These are phyloP conservation scores for Sapria himalayana DNA, from an alignment of 345 rosid species.

Conservation along the genomic window DNA sequence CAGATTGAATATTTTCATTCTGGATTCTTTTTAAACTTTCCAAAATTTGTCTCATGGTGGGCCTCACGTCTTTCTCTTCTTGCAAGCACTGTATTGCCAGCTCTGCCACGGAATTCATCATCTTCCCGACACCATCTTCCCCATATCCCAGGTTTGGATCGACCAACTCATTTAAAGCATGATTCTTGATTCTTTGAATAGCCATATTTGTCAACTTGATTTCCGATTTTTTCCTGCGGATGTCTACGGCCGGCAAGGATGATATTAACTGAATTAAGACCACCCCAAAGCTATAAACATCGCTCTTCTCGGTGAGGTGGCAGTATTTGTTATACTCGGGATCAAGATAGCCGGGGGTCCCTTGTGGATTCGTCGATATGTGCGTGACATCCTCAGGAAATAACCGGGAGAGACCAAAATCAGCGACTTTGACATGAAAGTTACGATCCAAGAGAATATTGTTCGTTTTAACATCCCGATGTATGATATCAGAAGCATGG, in stretches of 20 bases:
- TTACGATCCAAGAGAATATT: conserved; percentile 46
- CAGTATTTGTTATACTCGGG: conserved; percentile 46
- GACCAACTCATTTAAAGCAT: conserved; percentile 21
- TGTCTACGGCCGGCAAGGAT: conserved; percentile 54
- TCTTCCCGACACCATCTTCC: conserved; percentile 19
- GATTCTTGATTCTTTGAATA: conserved; percentile 24
- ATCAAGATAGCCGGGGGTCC: conserved; percentile 50
- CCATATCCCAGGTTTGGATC: conserved; percentile 29
- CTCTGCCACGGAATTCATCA: conserved; percentile 32
- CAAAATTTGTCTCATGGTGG: conserved; percentile 31
- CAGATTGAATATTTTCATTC: too few species aligned
- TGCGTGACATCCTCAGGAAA: conserved; percentile 35
- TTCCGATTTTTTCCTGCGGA: conserved; percentile 26
- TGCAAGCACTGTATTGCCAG: conserved; percentile 43
- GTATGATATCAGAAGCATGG: conserved; percentile 37
- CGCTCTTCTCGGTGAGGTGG: conserved; percentile 47
- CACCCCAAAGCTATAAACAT: conserved; percentile 63
- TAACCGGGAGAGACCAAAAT: conserved; percentile 45
- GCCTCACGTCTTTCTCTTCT: conserved; percentile 32
- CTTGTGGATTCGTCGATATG: conserved; percentile 54
- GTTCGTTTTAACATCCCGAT: conserved; percentile 42
- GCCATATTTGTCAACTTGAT: conserved; percentile 43
- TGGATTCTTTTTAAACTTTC: conserved; percentile 21
- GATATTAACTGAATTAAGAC: conserved; percentile 42
- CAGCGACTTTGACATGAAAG: conserved; percentile 40